Base-by-base conservation (phyloP, 2,329 filamentous ascomycete genomes). In the Ophiognomonia clavigignenti-juglandacearum region DNA sequence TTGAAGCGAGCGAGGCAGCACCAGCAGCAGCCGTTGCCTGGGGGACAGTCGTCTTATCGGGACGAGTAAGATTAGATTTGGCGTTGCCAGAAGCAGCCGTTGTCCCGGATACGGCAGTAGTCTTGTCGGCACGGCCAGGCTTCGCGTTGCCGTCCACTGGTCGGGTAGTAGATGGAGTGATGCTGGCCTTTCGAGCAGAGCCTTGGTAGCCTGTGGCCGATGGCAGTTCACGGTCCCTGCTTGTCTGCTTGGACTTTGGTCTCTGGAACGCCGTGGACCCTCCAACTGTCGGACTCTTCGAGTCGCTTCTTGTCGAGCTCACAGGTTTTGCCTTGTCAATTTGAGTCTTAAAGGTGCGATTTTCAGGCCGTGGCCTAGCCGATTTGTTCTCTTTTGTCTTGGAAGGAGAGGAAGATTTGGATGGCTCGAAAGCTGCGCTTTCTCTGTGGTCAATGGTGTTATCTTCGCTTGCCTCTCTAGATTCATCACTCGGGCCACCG, bases 121-220 rank as follows among this genome's bases (percentile, higher is more conserved):
- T 10, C 24, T 26, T 26, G 24, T 6, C 24, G 24, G 24, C 24
- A 26, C n/a, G n/a, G n/a, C n/a, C n/a, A n/a, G n/a, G n/a, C n/a
- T n/a, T n/a, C n/a, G n/a, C n/a, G n/a, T n/a, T n/a, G n/a, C n/a
- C n/a, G n/a, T 26, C 24, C 6, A 26, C 24, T 10, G 24, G 24
- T 6, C 6, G 24, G 10, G 24, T 26, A 10, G 24, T 6, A 6
- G 43, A 18, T 9, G 19, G 14, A 10, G 36, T 31, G 24, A 34
- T 39, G 20, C 19, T 45, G 9, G 38, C 9, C 29, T 40, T 65
- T 45, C 63, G 59, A 14, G 63, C 64, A 38, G 65, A 65, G 22
- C 65, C 64, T 53, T 64, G 59, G 46, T 66, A 65, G 8, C 61
- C 63, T 10, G 61, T 61, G 29, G 38, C 38, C 11, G 47, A 39